A percentile compares a stretch with the other conserved stretches of the same genome.
phyloP scores from a whole-genome alignment of 306 rosid species.

The Rosa rugosa region DNA sequence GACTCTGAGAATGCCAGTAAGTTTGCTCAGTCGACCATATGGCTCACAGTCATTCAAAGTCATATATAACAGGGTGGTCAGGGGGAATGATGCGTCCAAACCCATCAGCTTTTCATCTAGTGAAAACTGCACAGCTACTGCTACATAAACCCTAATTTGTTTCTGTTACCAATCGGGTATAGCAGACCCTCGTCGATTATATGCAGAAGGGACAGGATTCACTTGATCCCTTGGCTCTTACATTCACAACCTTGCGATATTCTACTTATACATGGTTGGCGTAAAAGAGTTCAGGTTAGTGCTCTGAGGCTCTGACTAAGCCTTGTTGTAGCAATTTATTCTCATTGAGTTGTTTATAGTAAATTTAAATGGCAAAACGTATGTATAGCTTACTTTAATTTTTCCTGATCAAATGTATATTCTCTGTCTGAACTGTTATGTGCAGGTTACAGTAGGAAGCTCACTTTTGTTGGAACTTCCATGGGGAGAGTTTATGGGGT shows the following conservation, averaged over 20 bases:
- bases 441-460: constrained; percentile 40
- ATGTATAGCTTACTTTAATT: neutral
- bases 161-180: constrained; percentile 30
- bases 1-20: constrained; percentile 89
- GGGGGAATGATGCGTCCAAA: constrained; percentile 76
- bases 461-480: constrained; percentile 29
- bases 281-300: constrained; percentile 43
- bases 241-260: constrained; percentile 25
- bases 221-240: constrained; percentile 34
- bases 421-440: constrained; percentile 6
- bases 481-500: constrained; percentile 38
- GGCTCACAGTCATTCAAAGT: constrained; percentile 95
- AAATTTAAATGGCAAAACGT: neutral
- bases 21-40: constrained; percentile 87
- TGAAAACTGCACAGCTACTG: constrained; percentile 77
- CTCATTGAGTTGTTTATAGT: neutral
- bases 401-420: constrained; percentile 1
- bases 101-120: constrained; percentile 53
- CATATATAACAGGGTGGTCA: constrained; percentile 71
- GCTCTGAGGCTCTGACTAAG: constrained; percentile 20
- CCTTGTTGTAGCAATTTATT: neutral
- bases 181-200: constrained; percentile 30
- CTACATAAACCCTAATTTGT: constrained; percentile 41
- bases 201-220: constrained; percentile 25
- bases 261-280: constrained; percentile 28